Evolutionary conservation across 192 early-diverging fungal genomes (phyloP), one percentile per base, ranked within the genome.

Genomic region (Coemansia sp.): DNA sequence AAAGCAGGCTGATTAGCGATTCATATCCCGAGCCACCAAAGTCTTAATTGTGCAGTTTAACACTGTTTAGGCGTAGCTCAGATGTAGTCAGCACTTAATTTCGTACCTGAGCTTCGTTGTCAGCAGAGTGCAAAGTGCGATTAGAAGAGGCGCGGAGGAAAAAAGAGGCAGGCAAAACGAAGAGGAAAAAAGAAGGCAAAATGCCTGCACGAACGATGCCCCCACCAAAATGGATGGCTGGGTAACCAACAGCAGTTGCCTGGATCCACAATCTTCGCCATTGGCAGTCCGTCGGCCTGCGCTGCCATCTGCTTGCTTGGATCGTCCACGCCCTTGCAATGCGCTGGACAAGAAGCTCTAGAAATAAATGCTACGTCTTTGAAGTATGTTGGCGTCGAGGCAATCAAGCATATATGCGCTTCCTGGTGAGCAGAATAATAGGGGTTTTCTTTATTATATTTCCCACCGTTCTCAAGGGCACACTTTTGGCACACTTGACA

Each of bases 61-160:
- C 12, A 9, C 53, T 48, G 43, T 26, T 51, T 19, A 23, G 25
- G 23, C 23, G 51, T 8, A 53, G 51, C 21, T 21, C 19, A 51
- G 22, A 51, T 51, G 50, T 19, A 23, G 19, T 51, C 19, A 51
- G 50, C 22, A 19, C 50, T 5, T 19, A 7, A 22, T 19, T 19
- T 19, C 50, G 19, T 53, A 55, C 53, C 53, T 55, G 53, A 55
- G 53, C 53, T 55, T 55, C 25, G 39, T 25, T 60, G 11, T 23
- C 12, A 11, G 29, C 17, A 27, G 31, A 25, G 41, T 43, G 41
- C 41, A 43, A 43, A n/a, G 16, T 43, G 41, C 41, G 16, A 43
- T 16, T 43, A 16, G 41, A 43, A n/a, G 41, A 16, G 16, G 41
- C 12, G 41, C 10, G 16, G 22, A 51, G 17, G 50, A 51, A 19